Evolutionary conservation across 805 yeast genomes (phyloP).

Genomic region (Candida morakotiae): DNA sequence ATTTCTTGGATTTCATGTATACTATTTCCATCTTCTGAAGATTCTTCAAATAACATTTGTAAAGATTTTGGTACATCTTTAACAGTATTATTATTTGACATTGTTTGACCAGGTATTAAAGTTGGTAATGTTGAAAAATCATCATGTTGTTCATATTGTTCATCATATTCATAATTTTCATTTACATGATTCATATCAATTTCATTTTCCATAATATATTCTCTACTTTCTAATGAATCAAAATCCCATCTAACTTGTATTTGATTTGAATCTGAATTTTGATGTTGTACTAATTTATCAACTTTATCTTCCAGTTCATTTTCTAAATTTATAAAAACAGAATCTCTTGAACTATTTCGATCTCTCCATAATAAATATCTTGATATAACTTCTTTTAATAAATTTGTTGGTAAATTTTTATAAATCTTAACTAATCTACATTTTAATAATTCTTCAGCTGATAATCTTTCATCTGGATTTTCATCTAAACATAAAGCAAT

Average conservation of each 20-base stretch:
- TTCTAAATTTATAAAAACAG: slow-evolving; percentile 31
- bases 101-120: slow-evolving; percentile 8
- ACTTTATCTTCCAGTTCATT: slow-evolving; percentile 16
- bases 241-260: slow-evolving; percentile 80
- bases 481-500: slow-evolving; percentile 92
- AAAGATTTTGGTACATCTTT: slow-evolving; percentile 68
- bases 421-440: slow-evolving; percentile 67
- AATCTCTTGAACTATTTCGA: slow-evolving; percentile 48
- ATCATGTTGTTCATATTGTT: slow-evolving; percentile 9
- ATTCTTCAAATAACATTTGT: slow-evolving; percentile 62
- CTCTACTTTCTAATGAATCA: slow-evolving; percentile 72
- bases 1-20: slow-evolving; percentile 3
- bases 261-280: slow-evolving; percentile 12
- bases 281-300: slow-evolving; percentile 4
- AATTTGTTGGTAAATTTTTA: slow-evolving; percentile 53
- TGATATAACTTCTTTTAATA: slow-evolving; percentile 70
- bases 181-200: slow-evolving; percentile 39
- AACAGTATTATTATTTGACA: not conserved
- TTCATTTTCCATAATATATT: slow-evolving; percentile 69
- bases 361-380: slow-evolving; percentile 76
- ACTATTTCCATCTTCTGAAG: slow-evolving; percentile 14
- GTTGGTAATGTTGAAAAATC: slow-evolving; percentile 27
- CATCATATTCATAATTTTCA: slow-evolving; percentile 18
- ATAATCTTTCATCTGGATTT: slow-evolving; percentile 81
- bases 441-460: slow-evolving; percentile 79